Evolutionary conservation across 495 filamentous ascomycete genomes (phyloP), one percentile per base, ranked within the genome.

Genomic region (Terfezia boudieri): DNA sequence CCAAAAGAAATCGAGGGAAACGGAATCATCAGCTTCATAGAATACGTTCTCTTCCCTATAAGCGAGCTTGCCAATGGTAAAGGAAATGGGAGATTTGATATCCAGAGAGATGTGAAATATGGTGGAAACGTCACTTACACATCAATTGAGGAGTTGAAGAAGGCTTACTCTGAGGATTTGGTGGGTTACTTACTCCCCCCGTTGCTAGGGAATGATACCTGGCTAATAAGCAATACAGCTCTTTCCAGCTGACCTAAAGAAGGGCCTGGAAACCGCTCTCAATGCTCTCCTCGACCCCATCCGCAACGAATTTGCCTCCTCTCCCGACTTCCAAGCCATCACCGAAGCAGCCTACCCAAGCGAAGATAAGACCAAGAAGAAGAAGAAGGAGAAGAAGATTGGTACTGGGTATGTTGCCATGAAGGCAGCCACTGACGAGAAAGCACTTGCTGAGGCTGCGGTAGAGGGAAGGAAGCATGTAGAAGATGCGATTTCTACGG

Each of bases 231-330:
- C 0, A 32, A 32, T 32, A 32, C 54, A 90, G 82, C 73, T 96
- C 53, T 83, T 80, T 10, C 89, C 89, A 0, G 84, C 92, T 71
- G 66, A 81, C 8, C 72, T 95, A 22, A 96, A 96, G 69, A 73
- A 79, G 36, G 86, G 81, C 37, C 76, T 88, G 6, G 71, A 79
- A 22, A 70, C 71, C 5, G 84, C 75, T 22, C 72, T 96, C n/a
- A 75, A 75, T 56, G 67, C 72, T 11, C 71, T 95, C 16, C 71
- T 94, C 53, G 76, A 71, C 5, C 84, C 89, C 1, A 88, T 96
- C 53, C 78, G 80, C 55, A 73, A 64, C 5, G 80, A 76, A 16
- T 95, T 74, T 69, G 69, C 83, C 55, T 75, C 72, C 3, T 80
- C 76, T 0, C 60, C 70, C 14, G 86, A 88, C 61, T 94, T 84